Evolutionary conservation across 305 asterid species (phyloP), one percentile per base, ranked within the genome.

Genomic region (Fraxinus velutina): DNA sequence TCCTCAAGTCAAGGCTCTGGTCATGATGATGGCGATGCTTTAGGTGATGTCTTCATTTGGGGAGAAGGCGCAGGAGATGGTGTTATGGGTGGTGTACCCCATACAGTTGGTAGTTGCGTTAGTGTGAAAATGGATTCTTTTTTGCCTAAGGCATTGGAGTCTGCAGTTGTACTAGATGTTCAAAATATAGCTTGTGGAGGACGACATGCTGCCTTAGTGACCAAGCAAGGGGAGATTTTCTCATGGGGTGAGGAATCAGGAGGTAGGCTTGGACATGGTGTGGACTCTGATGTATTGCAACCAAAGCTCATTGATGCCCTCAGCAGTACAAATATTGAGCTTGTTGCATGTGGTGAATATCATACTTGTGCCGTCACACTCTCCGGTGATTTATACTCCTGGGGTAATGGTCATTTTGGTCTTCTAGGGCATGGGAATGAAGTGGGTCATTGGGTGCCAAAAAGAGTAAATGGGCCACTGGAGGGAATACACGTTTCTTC

Each of bases 191-290:
- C 97, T 79, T 94, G 98, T 84, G 96, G 98, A 13, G 92, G 97
- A 75, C 87, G 85, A 24, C 98, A 94, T 84, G 92, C 97, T 75
- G 87, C 92, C 72, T 66, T 94, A 84, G 97, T 94, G 78, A 91
- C 95, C 62, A 94, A 94, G 82, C 98, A 94, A 85, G 97, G 98
- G 78, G 97, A 91, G 84, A 88, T 94, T 55, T 94, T 90, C 82
- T 91, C 97, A 24, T 94, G 98, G 98, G 98, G 98, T 52, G 97
- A 94, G 86, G 98, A 92, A 86, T 87, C 87, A 68, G 93, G 97
- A 73, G 98, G 98, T 82, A 92, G 98, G 90, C 97, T 94, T 73
- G 98, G 98, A 82, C 98, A 94, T 86, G 98, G 98, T 83, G 95
- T 94, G 55, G 97, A 94, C 86, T 88, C 93, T 50, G 98, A 94